Percentiles rank a stretch among this genome's conserved stretches.
Conservation (phyloP, 2,329 filamentous ascomycete genomes). For the Pseudocercospora ulei region DNA sequence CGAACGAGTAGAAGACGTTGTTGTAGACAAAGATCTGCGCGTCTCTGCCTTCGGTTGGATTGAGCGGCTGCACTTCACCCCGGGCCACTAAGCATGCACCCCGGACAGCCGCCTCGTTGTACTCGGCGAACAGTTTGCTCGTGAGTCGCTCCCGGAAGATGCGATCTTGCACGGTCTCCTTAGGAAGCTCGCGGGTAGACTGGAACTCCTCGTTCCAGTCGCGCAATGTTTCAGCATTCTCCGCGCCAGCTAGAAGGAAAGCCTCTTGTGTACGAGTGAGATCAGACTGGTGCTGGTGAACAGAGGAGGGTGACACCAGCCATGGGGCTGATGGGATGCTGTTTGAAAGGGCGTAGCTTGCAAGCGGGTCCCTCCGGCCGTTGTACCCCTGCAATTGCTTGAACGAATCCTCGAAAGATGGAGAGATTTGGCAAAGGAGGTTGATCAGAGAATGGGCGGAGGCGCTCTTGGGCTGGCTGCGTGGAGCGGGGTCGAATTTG, state of each 20-base stretch:
- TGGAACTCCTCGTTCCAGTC: slow-evolving; percentile 99
- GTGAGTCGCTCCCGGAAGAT: slow-evolving; percentile 91
- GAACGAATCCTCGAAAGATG: slow-evolving; percentile 71
- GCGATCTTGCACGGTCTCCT: slow-evolving; percentile 85
- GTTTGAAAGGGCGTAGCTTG: slow-evolving; percentile 92
- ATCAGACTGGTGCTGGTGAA: slow-evolving; percentile 63
- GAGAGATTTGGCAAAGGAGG: slow-evolving; percentile 67
- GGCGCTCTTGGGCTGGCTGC: slow-evolving; percentile 64
- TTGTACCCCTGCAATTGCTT: slow-evolving; percentile 72
- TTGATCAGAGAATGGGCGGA: slow-evolving; percentile 77
- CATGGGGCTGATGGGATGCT: slow-evolving; percentile 86
- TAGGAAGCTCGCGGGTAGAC: slow-evolving; percentile 86
- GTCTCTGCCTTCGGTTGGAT: slow-evolving; percentile 84
- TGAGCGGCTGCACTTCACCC: slow-evolving; percentile 84
- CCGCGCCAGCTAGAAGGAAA: slow-evolving; percentile 77
- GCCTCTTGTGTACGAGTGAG: slow-evolving; percentile 85
- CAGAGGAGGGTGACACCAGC: slow-evolving; percentile 64
- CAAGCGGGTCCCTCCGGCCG: slow-evolving; percentile 73
- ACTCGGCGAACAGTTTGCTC: slow-evolving; percentile 94
- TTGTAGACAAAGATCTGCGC: slow-evolving; percentile 99
- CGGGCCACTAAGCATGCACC: slow-evolving; percentile 86
- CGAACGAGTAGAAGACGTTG: slow-evolving; percentile 99
- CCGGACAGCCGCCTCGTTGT: slow-evolving; percentile 86
- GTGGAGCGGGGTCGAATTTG: slow-evolving; percentile 87
- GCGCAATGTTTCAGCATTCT: slow-evolving; percentile 85